Base-by-base conservation (phyloP, 2,329 filamentous ascomycete species). In the Leptographium lundbergii region DNA sequence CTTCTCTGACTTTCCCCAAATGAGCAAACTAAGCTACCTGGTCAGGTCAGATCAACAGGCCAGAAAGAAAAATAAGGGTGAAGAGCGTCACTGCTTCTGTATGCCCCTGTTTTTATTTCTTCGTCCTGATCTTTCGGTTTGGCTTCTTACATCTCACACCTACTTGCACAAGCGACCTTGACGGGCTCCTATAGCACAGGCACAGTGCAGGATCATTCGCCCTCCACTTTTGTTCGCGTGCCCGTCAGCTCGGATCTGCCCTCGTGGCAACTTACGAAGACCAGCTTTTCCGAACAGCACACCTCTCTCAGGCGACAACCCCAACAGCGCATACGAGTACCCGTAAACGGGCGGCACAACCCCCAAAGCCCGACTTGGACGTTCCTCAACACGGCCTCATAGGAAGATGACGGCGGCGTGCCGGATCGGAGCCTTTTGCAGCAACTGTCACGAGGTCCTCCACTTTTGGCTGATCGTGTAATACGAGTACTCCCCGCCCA, bases 321-420 rank as follows among this genome's bases (percentile, higher is more conserved):
- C 4, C 39, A 45, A n/a, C 22, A 24, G 47, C 14, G 10, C n/a
- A 39, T 13, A 17, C 52, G 22, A 13, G n/a, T 11, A 5, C 52
- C 17, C 51, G 27, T 13, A 50, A n/a, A n/a, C 25, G 6, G 48
- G 25, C 48, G 11, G 3, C 48, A 27, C 48, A 25, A 7, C 42
- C 4, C 3, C 9, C 19, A 3, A n/a, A 45, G 42, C 42, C 17
- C 17, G 42, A 22, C 19, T n/a, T 45, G 17, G 42, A n/a, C 42
- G 19, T 45, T 51, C 14, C 25, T 19, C 3, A 17, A 25, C 22
- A 50, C 47, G 47, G 11, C 24, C 11, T 25, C 47, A n/a, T 17
- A 45, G 54, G 32, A 56, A 56, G n/a, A 56, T 56, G 54, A 56
- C 54, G 54, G 42, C 39, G 42, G 54, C 39, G 39, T n/a, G 25